Base-by-base conservation (phyloP, 1,284 basidiomycete genomes). In the Wolfiporia cocos region DNA sequence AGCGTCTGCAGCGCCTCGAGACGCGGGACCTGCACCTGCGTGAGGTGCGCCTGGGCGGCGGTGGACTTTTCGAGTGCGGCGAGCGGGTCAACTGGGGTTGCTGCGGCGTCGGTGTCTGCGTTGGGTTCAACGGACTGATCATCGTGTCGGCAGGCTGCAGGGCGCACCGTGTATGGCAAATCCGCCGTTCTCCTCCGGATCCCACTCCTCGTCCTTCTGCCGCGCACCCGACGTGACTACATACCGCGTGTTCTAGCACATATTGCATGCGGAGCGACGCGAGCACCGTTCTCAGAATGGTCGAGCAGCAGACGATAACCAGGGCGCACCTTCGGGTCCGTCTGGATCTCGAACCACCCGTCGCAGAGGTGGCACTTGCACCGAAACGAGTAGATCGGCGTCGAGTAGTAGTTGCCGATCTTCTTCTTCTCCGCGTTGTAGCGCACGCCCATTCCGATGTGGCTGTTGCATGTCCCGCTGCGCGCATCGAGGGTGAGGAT, bases 391-490 rank as follows among this genome's bases (percentile, higher is more conserved):
- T 74, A 98, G 41, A 99, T 96, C 2, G 93, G 90, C 0, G 94
- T 98, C 0, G 85, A 87, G 58, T 90, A 92, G 66, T 99, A 99
- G 50, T 79, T 82, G n/a, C 94, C 96, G 15, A 96, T 78, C 64
- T 95, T 96, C 67, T 85, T 85, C 74, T 99, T 99, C 63, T 97
- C 92, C 0, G 96, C 96, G 56, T 99, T 99, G 72, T 96, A 99
- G 2, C 96, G 87, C 3, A 97, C 94, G 21, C 94, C 93, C 77
- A 94, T 94, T 14, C 93, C 93, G 46, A 97, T 91, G 66, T 96
- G 93, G 53, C 86, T 87, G 64, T 93, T 81, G 65, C 94, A 98
- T 65, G 83, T 84, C 40, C 84, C 90, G 58, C 86, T 91, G 55
- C 3, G 34, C 11, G 22, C 7, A 17, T 4, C 11, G 9, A 26